Conservation (phyloP, 2,329 filamentous ascomycete species). For the Rachicladosporium sp. region DNA sequence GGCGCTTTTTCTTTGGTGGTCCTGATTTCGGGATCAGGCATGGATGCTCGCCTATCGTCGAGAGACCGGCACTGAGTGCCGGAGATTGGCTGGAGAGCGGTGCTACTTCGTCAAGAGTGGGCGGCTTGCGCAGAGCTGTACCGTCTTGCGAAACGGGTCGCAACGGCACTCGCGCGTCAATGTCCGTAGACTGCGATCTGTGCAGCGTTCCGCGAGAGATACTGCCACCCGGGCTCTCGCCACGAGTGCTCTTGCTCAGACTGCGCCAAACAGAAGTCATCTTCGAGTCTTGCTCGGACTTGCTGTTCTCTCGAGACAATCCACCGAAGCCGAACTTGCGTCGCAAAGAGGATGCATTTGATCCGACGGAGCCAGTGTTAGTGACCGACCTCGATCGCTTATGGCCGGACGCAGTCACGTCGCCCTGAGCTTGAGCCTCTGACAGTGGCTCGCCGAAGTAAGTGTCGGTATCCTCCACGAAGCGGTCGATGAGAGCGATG, state of each 20-base stretch:
- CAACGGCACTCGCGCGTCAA: conserved; percentile 39
- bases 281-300: conserved; percentile 53
- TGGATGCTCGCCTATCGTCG: conserved; percentile 38
- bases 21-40: conserved; percentile 31
- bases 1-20: conserved; percentile 61
- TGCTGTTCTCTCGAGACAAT: conserved; percentile 67
- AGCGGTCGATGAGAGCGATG: conserved; percentile 74
- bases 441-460: conserved; percentile 59
- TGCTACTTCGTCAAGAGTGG: conserved; percentile 28
- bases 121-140: conserved; percentile 17
- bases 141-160: conserved; percentile 46
- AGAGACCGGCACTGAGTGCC: conserved; percentile 25
- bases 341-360: conserved; percentile 74
- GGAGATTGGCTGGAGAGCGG: conserved; percentile 10
- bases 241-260: conserved; percentile 66
- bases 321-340: conserved; percentile 69
- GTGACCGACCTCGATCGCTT: conserved; percentile 45
- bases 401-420: conserved; percentile 15
- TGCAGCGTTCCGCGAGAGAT: conserved; percentile 54
- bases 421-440: conserved; percentile 14
- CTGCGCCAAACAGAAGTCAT: conserved; percentile 72
- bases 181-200: conserved; percentile 68
- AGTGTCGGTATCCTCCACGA: conserved; percentile 78
- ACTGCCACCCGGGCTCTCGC: conserved; percentile 48
- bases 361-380: conserved; percentile 63